Conservation (phyloP, 2,329 filamentous ascomycete species). For the Hypomyces rosellus region DNA sequence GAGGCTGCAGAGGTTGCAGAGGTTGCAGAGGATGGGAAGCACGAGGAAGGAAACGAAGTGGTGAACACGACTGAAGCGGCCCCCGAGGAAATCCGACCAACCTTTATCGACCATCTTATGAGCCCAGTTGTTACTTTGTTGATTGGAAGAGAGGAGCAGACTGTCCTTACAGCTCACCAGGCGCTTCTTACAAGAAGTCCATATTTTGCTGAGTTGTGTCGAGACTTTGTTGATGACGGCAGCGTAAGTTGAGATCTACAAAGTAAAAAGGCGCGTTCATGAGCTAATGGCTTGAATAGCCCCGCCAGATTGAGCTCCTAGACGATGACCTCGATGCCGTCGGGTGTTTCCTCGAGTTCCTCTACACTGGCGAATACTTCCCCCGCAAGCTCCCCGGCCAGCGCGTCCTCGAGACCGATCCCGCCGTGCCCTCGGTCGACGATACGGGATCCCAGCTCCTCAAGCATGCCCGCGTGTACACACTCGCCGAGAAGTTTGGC, state of each 20-base stretch:
- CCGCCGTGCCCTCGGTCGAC: conserved; percentile 59
- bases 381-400: conserved; percentile 59
- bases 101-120: conserved; percentile 55
- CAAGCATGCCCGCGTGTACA: conserved; percentile 85
- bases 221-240: conserved; percentile 53
- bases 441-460: conserved; percentile 76
- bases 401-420: conserved; percentile 63
- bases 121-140: conserved; percentile 64
- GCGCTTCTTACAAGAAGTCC: conserved; percentile 68
- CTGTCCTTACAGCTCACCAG: conserved; percentile 72
- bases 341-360: conserved; percentile 35
- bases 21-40: conserved; percentile 26
- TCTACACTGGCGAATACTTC: conserved; percentile 55
- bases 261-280: no score
- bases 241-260: conserved; percentile 41
- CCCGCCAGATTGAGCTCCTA: conserved; percentile 60
- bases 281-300: conserved; percentile 25
- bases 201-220: conserved; percentile 61
- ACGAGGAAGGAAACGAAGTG: conserved; percentile 26
- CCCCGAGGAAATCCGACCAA: conserved; percentile 29
- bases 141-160: conserved; percentile 57
- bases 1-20: conserved; percentile 19
- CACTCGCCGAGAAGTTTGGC: conserved; percentile 72
- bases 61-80: conserved; percentile 33
- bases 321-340: conserved; percentile 30